Base-by-base conservation (phyloP, 495 filamentous ascomycete genomes). In the Beverwykella pulmonaria region DNA sequence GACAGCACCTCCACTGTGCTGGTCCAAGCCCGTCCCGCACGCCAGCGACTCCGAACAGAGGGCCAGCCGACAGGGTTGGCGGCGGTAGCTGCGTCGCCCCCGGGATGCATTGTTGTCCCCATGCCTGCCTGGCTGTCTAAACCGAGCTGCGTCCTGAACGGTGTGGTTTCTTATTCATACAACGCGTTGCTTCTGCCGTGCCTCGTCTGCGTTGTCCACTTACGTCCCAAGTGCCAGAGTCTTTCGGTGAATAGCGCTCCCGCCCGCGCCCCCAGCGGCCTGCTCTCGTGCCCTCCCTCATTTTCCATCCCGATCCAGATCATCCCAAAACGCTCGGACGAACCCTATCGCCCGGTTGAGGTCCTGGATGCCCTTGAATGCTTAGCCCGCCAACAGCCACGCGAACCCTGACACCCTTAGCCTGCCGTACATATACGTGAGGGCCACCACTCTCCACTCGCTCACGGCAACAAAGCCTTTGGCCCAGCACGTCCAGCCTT, bases 341-440 rank as follows among this genome's bases (percentile, higher is more conserved):
- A 72, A 69, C 70, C 70, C 70, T 67, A 72, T 69, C 61, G 54
- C 66, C 70, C 59, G 70, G 70, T 69, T 63, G 60, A 61, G 44
- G 69, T 52, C 65, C 65, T 68, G 59, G 65, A 61, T 46, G 49
- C 23, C 52, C 53, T 52, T 26, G 46, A 61, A 36, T 7, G 39
- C 49, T 57, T 58, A 71, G 69, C 59, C 59, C 36, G 56, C 56
- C 63, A 66, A 49, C 65, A 68, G 69, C 70, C 70, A 72, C 65
- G 66, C 70, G 70, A 72, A 69, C 60, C 66, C 60, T 67, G 65
- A 59, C 60, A n/a, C 68, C 55, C 65, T 65, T 68, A 68, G 65
- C 65, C 62, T 60, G 59, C 65, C 66, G 70, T 72, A 72, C 70
- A 72, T 72, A 72, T 69, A 69, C 65, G 65, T 69, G 64, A 72